These are phyloP conservation scores for Triglochin maritima DNA, from an alignment of 106 monocot species.

Conservation along the genomic window DNA sequence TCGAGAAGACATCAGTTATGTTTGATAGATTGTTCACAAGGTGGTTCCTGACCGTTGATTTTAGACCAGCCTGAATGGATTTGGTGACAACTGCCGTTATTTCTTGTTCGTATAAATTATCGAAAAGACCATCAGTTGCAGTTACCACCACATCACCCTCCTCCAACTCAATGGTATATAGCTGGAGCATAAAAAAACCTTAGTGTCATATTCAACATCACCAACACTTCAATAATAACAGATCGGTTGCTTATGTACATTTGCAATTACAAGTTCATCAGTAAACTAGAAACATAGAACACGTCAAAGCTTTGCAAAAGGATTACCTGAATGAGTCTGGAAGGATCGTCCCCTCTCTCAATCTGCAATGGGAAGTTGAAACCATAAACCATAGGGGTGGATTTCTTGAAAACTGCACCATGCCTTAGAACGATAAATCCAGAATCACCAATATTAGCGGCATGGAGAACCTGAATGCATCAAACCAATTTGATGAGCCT, in stretches of 20 bases:
- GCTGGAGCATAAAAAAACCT: constrained; percentile 13
- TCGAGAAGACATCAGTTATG: not conserved
- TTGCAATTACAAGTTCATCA: too few relatives aligned
- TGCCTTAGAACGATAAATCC: constrained; percentile 78
- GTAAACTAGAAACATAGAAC: too few relatives aligned
- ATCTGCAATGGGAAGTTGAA: constrained; percentile 97
- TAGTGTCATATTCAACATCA: not conserved
- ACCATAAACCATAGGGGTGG: constrained; percentile 86
- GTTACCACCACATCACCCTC: constrained; percentile 80
- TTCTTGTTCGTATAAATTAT: constrained; percentile 82
- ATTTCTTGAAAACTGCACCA: constrained; percentile 44
- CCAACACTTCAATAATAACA: not conserved
- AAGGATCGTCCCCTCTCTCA: constrained; percentile 72
- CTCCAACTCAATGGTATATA: constrained; percentile 44
- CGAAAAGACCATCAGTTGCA: constrained; percentile 90
- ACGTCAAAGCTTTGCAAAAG: not conserved
- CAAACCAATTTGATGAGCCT: not conserved
- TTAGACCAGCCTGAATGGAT: constrained; percentile 41
- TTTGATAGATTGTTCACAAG: not conserved
- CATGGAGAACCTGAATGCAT: constrained; percentile 51
- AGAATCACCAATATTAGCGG: constrained; percentile 87
- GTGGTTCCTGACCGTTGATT: constrained; percentile 37
- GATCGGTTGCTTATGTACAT: too few relatives aligned
- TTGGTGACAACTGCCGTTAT: constrained; percentile 49
- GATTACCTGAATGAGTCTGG: constrained; percentile 51